Base-by-base conservation (phyloP, 257 asterid species). In the Anisodus tanguticus region DNA sequence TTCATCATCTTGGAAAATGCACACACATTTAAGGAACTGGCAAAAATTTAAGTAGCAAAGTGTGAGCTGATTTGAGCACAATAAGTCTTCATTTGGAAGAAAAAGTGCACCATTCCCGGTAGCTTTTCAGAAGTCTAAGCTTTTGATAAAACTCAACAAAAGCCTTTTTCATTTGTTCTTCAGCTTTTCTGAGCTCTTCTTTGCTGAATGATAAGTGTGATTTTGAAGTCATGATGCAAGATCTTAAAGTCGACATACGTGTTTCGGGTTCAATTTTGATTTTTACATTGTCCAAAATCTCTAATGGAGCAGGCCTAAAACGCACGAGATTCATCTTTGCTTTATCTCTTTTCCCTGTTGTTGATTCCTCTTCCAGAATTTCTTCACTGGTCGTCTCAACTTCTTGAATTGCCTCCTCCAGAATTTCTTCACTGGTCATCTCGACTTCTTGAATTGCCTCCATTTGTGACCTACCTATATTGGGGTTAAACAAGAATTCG, bases 91-190 rank as follows among this genome's bases (percentile, higher is more conserved):
- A 8, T 45, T 63, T 45, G 55, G 15, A 13, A 9, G 4, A 13
- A 12, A 35, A 22, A 55, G 5, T 37, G 11, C 8, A 53, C 9
- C 53, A 54, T 11, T 83, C 94, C 98, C 97, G 43, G 88, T 87
- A 95, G 84, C 92, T 91, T 85, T 93, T 93, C 39, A 94, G 85
- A 82, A 92, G 91, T 43, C 93, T 89, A 77, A 95, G 98, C 88
- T 93, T 88, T 41, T 83, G 91, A 83, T 94, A 89, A 79, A 94
- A 94, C 85, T 89, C 91, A 60, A 92, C 39, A 86, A 95, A 93
- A 47, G 93, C 98, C 85, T 63, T 81, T 63, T 88, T 92, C 88
- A 95, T 49, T 63, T 85, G 86, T 2, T 90, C 94, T 83, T 95
- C 97, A 9, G 89, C 98, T 66, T 77, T 87, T 53, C 79, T 90